Base-by-base conservation (phyloP, 352 stramenopile species). In the Phytophthora pistaciae region DNA sequence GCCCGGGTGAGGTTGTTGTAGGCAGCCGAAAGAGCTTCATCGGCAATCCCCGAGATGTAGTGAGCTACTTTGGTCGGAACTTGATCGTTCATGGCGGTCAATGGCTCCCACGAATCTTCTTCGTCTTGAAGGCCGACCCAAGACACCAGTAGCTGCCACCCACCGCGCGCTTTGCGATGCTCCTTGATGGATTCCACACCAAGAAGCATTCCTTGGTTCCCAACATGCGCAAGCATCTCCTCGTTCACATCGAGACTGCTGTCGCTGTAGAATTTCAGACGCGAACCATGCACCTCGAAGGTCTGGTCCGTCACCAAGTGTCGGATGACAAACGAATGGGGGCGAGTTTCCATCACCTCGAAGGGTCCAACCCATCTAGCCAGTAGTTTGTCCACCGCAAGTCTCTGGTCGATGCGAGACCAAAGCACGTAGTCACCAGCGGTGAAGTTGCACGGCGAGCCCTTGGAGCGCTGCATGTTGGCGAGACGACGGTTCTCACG, bases 341-440 rank as follows among this genome's bases (percentile, higher is more conserved):
- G 31, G 3, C 21, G 44, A 2, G 46, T 31, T 29, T 52, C 58
- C 29, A 62, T 20, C 2, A 73, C 59, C 27, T 56, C 53, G 42
- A 73, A 73, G 10, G 59, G 58, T 23, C 66, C 59, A 21, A 73
- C 56, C 59, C 38, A 73, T 31, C 53, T 29, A 10, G 20, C 59
- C 3, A 68, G 10, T 3, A 73, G 50, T 36, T 73, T 73, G 58
- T 44, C n/a, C 3, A 36, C 40, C 11, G 66, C 11, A 20, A 73
- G 52, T 16, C 66, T 33, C 27, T 31, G 14, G 36, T 68, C 58
- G 13, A 73, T 59, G 14, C 58, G n/a, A 5, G 57, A 73, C 66
- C 59, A 73, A 3, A 73, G 46, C n/a, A 68, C 66, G 33, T 58
- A 68, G 50, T 68, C 66, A 31, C 59, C 66, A 16, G 68, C 58